A percentile compares a stretch with the other conserved stretches of the same genome.
Conservation (phyloP, 768 basidiomycete genomes). For the Serpula lacrymans region DNA sequence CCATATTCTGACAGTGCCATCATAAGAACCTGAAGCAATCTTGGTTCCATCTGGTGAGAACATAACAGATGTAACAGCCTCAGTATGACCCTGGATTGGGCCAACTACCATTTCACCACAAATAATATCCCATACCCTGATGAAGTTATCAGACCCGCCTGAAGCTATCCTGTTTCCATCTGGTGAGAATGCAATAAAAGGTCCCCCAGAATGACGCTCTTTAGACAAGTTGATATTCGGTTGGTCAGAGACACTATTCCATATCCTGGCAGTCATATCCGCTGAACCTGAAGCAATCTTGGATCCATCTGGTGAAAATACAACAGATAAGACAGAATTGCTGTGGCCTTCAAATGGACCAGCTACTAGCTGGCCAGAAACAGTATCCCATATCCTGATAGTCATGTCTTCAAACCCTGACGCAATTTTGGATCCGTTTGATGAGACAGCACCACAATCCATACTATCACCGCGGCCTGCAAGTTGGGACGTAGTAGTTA, state of each 20-base stretch:
- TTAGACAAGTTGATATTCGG: slow-evolving; percentile 7
- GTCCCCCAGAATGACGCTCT: not conserved
- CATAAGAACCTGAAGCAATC: slow-evolving; percentile 16
- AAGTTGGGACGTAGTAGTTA: slow-evolving; percentile 1
- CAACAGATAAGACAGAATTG: slow-evolving; percentile 6
- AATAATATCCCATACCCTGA: slow-evolving; percentile 7
- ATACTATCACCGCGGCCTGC: slow-evolving; percentile 9
- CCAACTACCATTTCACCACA: not conserved
- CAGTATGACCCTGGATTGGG: slow-evolving; percentile 12
- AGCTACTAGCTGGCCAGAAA: not conserved
- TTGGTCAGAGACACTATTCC: too few relatives aligned
- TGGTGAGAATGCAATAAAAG: slow-evolving; percentile 12
- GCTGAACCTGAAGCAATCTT: slow-evolving; percentile 7
- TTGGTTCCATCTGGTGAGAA: slow-evolving; percentile 17
- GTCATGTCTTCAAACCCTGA: slow-evolving; percentile 12
- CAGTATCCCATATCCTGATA: slow-evolving; percentile 11
- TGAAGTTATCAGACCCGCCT: slow-evolving; percentile 4
- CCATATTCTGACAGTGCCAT: slow-evolving; percentile 15
- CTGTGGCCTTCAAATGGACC: slow-evolving; percentile 8
- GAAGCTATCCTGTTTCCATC: slow-evolving; percentile 11
- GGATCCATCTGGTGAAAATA: slow-evolving; percentile 16
- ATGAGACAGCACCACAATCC: slow-evolving; percentile 12
- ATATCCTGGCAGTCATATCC: slow-evolving; percentile 7
- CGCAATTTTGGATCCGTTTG: slow-evolving; percentile 10
- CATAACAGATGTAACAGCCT: slow-evolving; percentile 10